These are phyloP conservation scores for Azolla pinnata DNA, from an alignment of 75 land plant species.

Conservation along the genomic window DNA sequence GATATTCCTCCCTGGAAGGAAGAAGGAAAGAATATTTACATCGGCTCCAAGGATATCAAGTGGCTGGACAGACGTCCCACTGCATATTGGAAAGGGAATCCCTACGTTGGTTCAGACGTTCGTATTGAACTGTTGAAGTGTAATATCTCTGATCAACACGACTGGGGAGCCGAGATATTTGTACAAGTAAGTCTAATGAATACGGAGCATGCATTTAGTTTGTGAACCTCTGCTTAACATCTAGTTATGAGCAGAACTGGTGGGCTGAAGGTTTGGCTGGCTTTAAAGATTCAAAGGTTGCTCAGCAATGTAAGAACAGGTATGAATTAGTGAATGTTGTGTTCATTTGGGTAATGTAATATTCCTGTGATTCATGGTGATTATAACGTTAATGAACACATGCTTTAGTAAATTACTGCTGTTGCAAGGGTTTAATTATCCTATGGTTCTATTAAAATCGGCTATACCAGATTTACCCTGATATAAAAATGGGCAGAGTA, in stretches of 20 bases:
- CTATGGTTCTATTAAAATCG: no score
- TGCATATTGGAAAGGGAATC: constrained; percentile 83
- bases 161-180: constrained; percentile 42
- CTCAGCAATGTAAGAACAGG: constrained; percentile 59
- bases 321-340: no score
- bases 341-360: no score
- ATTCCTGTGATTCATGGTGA: no score
- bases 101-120: constrained; percentile 50
- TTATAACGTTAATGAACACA: no score
- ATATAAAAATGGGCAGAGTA: no score
- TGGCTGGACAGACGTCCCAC: constrained; percentile 34
- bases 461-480: no score
- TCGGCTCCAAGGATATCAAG: constrained; percentile 30
- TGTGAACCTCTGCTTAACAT: no score
- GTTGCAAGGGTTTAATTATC: no score
- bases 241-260: constrained; percentile 71
- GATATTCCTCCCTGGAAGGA: constrained; percentile 53
- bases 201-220: no score
- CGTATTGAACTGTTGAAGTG: constrained; percentile 43
- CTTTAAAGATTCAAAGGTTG: constrained; percentile 46
- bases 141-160: constrained; percentile 24
- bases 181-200: constrained; percentile 37
- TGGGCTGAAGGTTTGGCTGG: constrained; percentile 41
- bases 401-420: no score
- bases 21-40: constrained; percentile 37